Percentiles rank a stretch among this genome's conserved stretches.
Evolutionary conservation across 2,329 filamentous ascomycete species (phyloP).

Genomic region (Botrytis deweyae): DNA sequence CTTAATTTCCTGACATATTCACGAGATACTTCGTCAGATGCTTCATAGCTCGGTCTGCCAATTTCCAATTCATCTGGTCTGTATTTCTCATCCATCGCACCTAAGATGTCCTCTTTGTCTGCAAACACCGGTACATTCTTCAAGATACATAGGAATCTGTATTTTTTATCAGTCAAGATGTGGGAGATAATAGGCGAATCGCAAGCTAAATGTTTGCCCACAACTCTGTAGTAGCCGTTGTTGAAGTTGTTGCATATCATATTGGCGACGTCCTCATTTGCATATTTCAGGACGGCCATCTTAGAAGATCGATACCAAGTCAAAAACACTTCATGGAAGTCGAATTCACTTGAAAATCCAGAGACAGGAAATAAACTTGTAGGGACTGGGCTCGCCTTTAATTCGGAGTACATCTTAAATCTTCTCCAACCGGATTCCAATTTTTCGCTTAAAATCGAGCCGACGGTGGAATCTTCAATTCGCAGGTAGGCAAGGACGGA

Average conservation of each 20-base stretch:
- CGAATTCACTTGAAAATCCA: neutral
- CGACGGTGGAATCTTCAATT: neutral
- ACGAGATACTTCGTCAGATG: neutral
- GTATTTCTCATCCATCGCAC: neutral
- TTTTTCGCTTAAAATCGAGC: neutral
- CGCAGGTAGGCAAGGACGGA: neutral
- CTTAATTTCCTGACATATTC: neutral
- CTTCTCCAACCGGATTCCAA: neutral
- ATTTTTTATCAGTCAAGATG: neutral
- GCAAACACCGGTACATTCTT: neutral
- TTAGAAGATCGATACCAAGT: constrained; percentile 2
- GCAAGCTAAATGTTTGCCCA: neutral
- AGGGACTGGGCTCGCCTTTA: neutral
- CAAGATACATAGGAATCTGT: neutral
- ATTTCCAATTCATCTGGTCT: neutral
- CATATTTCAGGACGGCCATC: neutral
- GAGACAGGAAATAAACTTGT: neutral
- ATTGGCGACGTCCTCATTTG: neutral
- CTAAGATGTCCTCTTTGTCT: neutral
- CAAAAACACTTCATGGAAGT: neutral
- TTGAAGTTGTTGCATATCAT: neutral
- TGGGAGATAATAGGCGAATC: neutral
- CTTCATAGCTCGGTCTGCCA: neutral
- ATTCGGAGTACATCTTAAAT: neutral
- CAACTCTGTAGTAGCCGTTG: neutral